These are phyloP conservation scores for Aspergillus luchuensis DNA, from an alignment of 2,329 filamentous ascomycete genomes.

Conservation along the genomic window DNA sequence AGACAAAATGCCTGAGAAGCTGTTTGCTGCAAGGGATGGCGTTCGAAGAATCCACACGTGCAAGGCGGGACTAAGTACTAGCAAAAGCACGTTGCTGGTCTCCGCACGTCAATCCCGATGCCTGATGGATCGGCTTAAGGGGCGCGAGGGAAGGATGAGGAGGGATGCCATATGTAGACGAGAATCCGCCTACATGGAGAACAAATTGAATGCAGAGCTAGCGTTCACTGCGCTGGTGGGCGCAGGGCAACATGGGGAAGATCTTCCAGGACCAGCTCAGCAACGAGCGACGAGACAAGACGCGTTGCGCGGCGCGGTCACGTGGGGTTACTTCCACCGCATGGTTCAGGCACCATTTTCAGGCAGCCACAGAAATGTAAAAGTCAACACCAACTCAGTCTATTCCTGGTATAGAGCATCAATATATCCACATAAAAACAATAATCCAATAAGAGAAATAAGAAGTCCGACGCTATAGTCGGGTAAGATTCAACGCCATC, in stretches of 20 bases:
- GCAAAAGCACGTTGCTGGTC: slow-evolving; percentile 8
- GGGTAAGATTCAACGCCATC: slow-evolving; percentile 26
- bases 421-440: background rate
- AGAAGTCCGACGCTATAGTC: slow-evolving; percentile 5
- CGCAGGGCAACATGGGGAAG: background rate
- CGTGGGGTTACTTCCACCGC: slow-evolving; percentile 21
- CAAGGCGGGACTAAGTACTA: slow-evolving; percentile 11
- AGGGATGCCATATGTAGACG: slow-evolving; percentile 11
- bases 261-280: no score
- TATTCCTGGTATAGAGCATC: slow-evolving; percentile 14
- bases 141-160: slow-evolving; percentile 2
- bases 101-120: slow-evolving; percentile 15
- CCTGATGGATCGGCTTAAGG: slow-evolving; percentile 6
- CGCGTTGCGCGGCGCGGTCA: slow-evolving; percentile 39
- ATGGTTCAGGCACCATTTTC: background rate
- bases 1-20: slow-evolving; percentile 2
- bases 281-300: slow-evolving; percentile 16
- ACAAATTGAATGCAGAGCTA: background rate
- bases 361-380: background rate
- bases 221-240: background rate
- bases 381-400: slow-evolving; percentile 1
- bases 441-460: background rate
- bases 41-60: slow-evolving; percentile 11
- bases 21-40: slow-evolving; percentile 18
- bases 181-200: slow-evolving; percentile 9